phyloP scores from a whole-genome alignment of 495 filamentous ascomycete species.

The Clohesyomyces aquaticus region DNA sequence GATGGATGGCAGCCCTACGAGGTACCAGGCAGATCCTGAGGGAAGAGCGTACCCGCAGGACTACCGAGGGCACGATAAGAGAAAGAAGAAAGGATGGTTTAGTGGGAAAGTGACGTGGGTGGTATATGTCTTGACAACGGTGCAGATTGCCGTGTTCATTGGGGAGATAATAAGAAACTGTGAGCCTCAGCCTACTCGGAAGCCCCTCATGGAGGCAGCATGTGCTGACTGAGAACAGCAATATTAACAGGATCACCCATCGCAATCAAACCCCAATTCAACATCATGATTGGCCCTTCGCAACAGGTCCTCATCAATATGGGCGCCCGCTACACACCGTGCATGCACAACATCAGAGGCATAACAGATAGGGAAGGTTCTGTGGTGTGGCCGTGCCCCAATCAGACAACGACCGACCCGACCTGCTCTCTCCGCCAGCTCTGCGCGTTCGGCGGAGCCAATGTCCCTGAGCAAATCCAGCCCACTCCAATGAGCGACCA shows the following conservation, averaged over 20 bases:
- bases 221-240: constrained; percentile 52
- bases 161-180: constrained; percentile 82
- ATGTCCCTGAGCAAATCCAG: constrained; percentile 64
- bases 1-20: constrained; percentile 38
- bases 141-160: constrained; percentile 88
- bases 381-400: constrained; percentile 41
- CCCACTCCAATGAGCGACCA: constrained; percentile 51
- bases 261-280: constrained; percentile 81
- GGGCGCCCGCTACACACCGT: constrained; percentile 90
- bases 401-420: constrained; percentile 9
- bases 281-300: constrained; percentile 95
- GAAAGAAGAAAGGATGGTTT: constrained; percentile 58
- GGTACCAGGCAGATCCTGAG: constrained; percentile 42
- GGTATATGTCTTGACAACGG: constrained; percentile 74
- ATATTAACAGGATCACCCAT: constrained; percentile 76
- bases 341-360: constrained; percentile 86
- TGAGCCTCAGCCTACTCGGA: constrained; percentile 50
- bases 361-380: constrained; percentile 58
- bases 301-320: constrained; percentile 91
- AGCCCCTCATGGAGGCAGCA: constrained; percentile 17
- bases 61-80: constrained; percentile 51
- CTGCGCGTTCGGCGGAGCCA: constrained; percentile 62
- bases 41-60: constrained; percentile 47
- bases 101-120: constrained; percentile 74
- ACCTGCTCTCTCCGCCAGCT: constrained; percentile 15